Base-by-base conservation (phyloP, 352 stramenopile genomes). In the Phytophthora hibernalis region DNA sequence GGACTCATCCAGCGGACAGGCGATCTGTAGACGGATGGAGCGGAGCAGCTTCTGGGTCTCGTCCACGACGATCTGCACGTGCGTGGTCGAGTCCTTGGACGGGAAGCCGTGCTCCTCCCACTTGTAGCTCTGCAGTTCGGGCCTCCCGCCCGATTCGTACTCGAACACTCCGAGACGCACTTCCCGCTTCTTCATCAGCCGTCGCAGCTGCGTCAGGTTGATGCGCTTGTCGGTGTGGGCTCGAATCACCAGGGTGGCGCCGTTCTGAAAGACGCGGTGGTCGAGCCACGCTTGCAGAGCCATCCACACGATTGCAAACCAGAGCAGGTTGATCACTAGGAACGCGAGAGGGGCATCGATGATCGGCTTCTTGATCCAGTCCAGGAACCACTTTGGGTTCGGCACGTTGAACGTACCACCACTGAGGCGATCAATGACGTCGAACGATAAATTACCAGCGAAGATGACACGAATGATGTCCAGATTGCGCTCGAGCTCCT, bases 341-440 rank as follows among this genome's bases (percentile, higher is more conserved):
- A 97, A 80, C 12, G 98, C 63, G 10, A 77, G 56, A 1, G 79
- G 83, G 10, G 66, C 53, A 44, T 86, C 80, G 30, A 93, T 78
- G 21, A 95, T 68, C 47, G 85, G 82, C 42, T 76, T 80, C 49
- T 90, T 88, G 49, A 95, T 81, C 72, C 76, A 93, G 47, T 88
- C 68, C 28, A 92, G 45, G 48, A 96, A 87, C 92, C 90, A 98
- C 30, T 71, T 67, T 24, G 92, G 80, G 65, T 96, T 96, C 0
- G 95, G 72, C 13, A 99, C 83, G 48, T 95, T 93, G 81, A 97
- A 99, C 5, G 76, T 81, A 7, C 90, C 80, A 8, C 96, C 96
- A 24, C 93, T 98, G 26, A 99, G 75, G 42, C 96, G 85, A 76
- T 99, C 97, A 10, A 99, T 70, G 42, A 99, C 62, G 49, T 98